Evolutionary conservation across 108 stramenopile genomes (phyloP), one percentile per base, ranked within the genome.

Genomic region (Skeletonema grethae): DNA sequence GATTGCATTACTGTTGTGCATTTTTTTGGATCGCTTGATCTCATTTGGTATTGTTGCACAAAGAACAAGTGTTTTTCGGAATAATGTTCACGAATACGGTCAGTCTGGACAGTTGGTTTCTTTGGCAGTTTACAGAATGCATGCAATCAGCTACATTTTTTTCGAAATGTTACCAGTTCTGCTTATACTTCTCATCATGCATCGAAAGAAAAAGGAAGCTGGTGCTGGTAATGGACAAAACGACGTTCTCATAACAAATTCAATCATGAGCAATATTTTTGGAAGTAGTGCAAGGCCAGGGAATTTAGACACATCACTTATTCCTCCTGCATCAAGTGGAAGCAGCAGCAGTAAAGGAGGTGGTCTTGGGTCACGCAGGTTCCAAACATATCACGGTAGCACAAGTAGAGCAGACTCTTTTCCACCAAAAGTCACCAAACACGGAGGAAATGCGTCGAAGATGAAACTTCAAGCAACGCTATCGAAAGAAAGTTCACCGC

Each of bases 191-290:
- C 59, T 69, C 30, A 68, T 80, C 41, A 80, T 80, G 79, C 79
- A 73, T 13, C 66, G 79, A 38, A 73, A 71, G 29, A 56, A 57
- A 43, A 63, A 72, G 56, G 67, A 59, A 61, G 22, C 50, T 43
- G n/a, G n/a, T n/a, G 15, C 41, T n/a, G 13, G 15, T 53, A 72
- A 66, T 29, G 45, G 62, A 25, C 63, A 65, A 28, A 73, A 29
- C 39, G 79, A 80, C 29, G 68, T 72, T 3, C 55, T 69, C 35
- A 73, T 80, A 45, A 72, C 71, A 36, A 63, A 73, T 59, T 73
- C 79, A 32, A 63, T 80, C 15, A 65, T 73, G 53, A 73, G 69
- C 57, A 80, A 71, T 61, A 34, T 80, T n/a, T 80, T 80, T 55
- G 72, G 68, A 50, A 80, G 68, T 61, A 66, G 50, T 41, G 53